Evolutionary conservation across 345 rosid genomes (phyloP).

Genomic region (Citrus australasica): DNA sequence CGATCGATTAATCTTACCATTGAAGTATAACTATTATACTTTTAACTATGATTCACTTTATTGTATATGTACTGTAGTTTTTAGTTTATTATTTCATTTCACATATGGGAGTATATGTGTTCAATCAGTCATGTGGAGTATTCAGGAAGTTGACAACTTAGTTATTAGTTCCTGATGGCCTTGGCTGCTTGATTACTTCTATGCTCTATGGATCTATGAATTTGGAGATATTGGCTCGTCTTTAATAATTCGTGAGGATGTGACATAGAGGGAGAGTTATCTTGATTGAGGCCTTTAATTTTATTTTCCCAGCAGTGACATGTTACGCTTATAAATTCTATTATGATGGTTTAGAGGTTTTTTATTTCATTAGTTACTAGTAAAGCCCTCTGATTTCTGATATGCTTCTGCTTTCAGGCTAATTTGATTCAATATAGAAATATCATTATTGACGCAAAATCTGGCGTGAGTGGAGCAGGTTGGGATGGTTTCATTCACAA

Average conservation of each 20-base stretch:
- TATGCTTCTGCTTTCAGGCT: constrained; percentile 46
- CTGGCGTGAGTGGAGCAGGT: constrained; percentile 99
- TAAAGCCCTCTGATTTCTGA: constrained; percentile 5
- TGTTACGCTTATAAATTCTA: background rate
- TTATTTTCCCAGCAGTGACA: background rate
- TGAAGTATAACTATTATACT: background rate
- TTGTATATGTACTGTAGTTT: background rate
- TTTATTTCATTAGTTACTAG: background rate
- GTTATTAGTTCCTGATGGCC: background rate
- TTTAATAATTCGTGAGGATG: background rate
- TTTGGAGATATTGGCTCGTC: background rate
- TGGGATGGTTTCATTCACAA: constrained; percentile 12
- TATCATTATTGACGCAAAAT: constrained; percentile 84
- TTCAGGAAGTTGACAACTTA: background rate
- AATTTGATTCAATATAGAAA: constrained; percentile 60
- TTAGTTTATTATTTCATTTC: background rate
- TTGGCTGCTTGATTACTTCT: background rate
- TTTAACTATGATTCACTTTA: background rate
- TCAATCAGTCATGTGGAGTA: background rate
- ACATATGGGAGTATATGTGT: background rate
- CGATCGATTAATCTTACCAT: background rate
- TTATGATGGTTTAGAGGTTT: background rate
- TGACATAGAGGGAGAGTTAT: background rate
- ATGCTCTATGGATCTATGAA: background rate
- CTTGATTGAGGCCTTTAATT: background rate